Evolutionary conservation across 2,329 filamentous ascomycete species (phyloP).

Genomic region (Microthyrium microscopicum): DNA sequence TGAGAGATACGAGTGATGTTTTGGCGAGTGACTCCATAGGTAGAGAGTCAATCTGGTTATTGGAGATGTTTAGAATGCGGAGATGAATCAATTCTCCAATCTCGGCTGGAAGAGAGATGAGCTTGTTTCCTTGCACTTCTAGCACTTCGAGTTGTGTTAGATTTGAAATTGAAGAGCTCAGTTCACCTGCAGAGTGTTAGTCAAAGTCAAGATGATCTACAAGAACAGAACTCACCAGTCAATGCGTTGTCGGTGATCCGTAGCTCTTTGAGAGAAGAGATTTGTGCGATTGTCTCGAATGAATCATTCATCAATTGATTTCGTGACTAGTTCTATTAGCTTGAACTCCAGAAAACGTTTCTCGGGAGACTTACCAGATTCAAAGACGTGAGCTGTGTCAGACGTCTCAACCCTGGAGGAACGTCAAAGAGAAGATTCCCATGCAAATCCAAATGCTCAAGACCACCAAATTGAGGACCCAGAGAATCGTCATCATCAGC

Average conservation of each 20-base stretch:
- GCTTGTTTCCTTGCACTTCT: conserved; percentile 65
- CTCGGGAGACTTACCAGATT: conserved; percentile 48
- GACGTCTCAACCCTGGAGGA: conserved; percentile 57
- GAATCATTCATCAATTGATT: conserved; percentile 62
- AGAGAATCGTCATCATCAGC: conserved; percentile 48
- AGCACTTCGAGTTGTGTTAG: conserved; percentile 60
- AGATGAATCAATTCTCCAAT: conserved; percentile 53
- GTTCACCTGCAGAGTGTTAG: conserved; percentile 14
- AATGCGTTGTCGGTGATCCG: conserved; percentile 66
- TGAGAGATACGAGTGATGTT: conserved; percentile 56
- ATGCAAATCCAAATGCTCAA: conserved; percentile 73
- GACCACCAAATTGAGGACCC: conserved; percentile 62
- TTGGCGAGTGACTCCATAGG: conserved; percentile 52
- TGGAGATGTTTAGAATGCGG: conserved; percentile 59
- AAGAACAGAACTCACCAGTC: conserved; percentile 41
- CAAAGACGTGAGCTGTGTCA: conserved; percentile 59
- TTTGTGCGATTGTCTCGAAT: conserved; percentile 57
- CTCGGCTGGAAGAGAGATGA: conserved; percentile 52
- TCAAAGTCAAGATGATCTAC: no score
- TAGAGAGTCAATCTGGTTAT: conserved; percentile 58
- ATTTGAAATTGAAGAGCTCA: conserved; percentile 46
- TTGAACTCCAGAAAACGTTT: conserved; percentile 2
- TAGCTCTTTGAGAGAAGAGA: conserved; percentile 57
- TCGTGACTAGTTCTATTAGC: conserved; percentile 40
- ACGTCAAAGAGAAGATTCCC: conserved; percentile 60